These are phyloP conservation scores for Globisporangium perplexum DNA, from an alignment of 352 stramenopile genomes.

Conservation along the genomic window DNA sequence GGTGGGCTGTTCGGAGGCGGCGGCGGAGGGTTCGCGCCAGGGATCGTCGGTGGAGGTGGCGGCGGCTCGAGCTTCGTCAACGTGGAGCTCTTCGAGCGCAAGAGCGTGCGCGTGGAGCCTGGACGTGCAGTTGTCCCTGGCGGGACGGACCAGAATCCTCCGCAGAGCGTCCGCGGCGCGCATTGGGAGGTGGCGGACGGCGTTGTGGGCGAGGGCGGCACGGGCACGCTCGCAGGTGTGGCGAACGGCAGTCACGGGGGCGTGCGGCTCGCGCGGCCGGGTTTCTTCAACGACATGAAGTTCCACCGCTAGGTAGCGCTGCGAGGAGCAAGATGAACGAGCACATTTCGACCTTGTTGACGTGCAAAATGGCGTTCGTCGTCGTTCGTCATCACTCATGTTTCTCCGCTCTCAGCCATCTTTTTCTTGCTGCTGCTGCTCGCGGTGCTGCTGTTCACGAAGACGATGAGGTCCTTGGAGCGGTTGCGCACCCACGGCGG, in stretches of 20 bases:
- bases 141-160: constrained; percentile 46
- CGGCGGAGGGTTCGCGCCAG: constrained; percentile 59
- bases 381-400: neutral
- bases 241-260: constrained; percentile 55
- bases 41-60: constrained; percentile 60
- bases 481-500: constrained; percentile 58
- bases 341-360: neutral
- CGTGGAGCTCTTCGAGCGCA: constrained; percentile 24
- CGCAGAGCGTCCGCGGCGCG: constrained; percentile 33
- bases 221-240: constrained; percentile 16
- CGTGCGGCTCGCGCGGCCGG: constrained; percentile 46
- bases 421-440: constrained; percentile 1
- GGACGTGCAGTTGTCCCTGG: constrained; percentile 32
- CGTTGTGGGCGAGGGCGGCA: constrained; percentile 51
- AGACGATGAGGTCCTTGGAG: constrained; percentile 49
- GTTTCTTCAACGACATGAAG: constrained; percentile 80
- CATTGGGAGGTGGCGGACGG: constrained; percentile 61
- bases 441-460: constrained; percentile 16
- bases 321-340: neutral
- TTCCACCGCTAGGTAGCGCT: constrained; percentile 24
- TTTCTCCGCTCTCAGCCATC: neutral
- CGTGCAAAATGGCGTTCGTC: neutral
- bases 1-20: constrained; percentile 62
- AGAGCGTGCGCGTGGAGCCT: constrained; percentile 36
- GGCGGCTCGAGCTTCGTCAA: constrained; percentile 68